phyloP scores from a whole-genome alignment of 768 basidiomycete species.

The Rhodotorula graminis region DNA sequence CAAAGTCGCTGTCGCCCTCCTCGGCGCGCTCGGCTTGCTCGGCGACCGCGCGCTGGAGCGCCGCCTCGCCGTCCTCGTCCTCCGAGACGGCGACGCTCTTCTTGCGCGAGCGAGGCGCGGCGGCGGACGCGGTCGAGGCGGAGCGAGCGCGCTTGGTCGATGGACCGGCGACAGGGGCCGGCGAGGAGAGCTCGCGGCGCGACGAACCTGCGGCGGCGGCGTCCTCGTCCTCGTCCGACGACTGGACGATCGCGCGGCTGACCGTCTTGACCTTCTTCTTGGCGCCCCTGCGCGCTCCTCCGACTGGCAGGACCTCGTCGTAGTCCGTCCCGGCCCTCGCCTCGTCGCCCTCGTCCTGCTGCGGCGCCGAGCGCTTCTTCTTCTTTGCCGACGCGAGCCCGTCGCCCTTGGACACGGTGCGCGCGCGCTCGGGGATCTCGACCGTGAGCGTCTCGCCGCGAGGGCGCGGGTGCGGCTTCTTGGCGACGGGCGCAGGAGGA shows the following conservation, averaged over 20 bases:
- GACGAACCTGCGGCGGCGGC: not conserved
- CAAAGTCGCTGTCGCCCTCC: not conserved
- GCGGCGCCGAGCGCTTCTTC: not conserved
- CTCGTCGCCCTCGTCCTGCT: not conserved
- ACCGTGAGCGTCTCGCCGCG: not conserved
- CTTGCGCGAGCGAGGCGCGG: not conserved
- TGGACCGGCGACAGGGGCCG: slow-evolving; percentile 2
- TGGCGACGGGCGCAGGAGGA: not conserved
- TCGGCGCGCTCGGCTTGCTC: not conserved
- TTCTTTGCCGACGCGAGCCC: not conserved
- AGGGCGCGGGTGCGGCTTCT: not conserved
- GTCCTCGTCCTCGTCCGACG: not conserved
- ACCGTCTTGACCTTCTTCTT: not conserved
- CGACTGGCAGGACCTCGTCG: slow-evolving; percentile 4
- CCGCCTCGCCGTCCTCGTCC: slow-evolving; percentile 10
- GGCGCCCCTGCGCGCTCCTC: not conserved
- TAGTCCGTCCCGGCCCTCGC: slow-evolving; percentile 5
- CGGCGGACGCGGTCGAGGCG: not conserved
- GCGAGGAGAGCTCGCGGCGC: not conserved
- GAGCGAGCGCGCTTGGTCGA: not conserved
- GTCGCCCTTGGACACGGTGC: not conserved
- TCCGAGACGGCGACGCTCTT: slow-evolving; percentile 6
- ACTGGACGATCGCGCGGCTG: not conserved
- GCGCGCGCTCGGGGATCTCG: not conserved
- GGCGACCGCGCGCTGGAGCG: fast-evolving